phyloP scores from a whole-genome alignment of 345 rosid genomes.

The Citrus medica region DNA sequence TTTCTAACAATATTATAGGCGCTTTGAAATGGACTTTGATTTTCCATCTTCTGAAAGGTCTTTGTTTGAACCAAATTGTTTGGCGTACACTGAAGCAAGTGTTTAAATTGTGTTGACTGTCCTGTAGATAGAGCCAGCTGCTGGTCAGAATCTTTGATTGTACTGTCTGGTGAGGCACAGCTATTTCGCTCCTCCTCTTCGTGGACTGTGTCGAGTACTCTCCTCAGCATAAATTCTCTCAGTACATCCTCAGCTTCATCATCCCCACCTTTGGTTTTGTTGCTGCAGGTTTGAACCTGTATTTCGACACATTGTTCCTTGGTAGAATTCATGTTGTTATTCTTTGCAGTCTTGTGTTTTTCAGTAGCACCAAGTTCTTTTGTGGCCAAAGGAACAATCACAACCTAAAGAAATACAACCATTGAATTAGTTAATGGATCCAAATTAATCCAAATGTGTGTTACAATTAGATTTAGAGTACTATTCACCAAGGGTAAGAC shows the following conservation, averaged over 20 bases:
- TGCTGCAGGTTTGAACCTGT: slow-evolving; percentile 3
- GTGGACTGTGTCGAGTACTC: slow-evolving; percentile 25
- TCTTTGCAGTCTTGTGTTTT: slow-evolving; percentile 12
- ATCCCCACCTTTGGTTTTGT: background rate
- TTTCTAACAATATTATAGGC: slow-evolving; percentile 10
- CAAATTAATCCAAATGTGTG: background rate
- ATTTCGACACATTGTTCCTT: slow-evolving; percentile 1
- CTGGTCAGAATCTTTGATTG: background rate
- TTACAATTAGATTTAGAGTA: background rate
- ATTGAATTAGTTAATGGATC: background rate
- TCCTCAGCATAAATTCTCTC: slow-evolving; percentile 31
- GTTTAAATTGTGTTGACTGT: slow-evolving; percentile 18
- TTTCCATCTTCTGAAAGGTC: slow-evolving; percentile 20
- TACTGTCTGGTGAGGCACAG: slow-evolving; percentile 10
- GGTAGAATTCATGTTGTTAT: background rate
- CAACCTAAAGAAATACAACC: background rate
- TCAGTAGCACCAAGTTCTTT: background rate
- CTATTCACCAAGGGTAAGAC: slow-evolving; percentile 26
- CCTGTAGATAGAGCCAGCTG: slow-evolving; percentile 9
- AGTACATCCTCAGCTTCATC: slow-evolving; percentile 10
- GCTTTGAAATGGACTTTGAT: background rate
- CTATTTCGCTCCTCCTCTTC: slow-evolving; percentile 27
- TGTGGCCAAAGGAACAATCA: slow-evolving; percentile 21
- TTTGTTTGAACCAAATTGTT: slow-evolving; percentile 13
- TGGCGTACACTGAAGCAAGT: slow-evolving; percentile 17